Evolutionary conservation across 192 early-diverging fungal genomes (phyloP), one percentile per base, ranked within the genome.

Genomic region (Mortierella hygrophila): DNA sequence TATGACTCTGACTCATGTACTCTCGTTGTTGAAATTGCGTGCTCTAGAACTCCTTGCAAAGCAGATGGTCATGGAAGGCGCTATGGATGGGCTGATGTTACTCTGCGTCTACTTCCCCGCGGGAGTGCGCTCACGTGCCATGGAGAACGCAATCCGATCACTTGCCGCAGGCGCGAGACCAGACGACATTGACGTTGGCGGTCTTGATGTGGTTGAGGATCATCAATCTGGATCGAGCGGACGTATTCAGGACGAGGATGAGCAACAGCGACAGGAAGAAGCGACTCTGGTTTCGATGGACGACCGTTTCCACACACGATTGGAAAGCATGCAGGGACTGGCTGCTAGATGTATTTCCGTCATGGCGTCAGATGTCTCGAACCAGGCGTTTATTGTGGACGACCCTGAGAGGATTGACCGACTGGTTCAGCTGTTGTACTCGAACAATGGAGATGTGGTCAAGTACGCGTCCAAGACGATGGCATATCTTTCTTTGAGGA

Each of bases 381-480:
- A 90, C 72, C 92, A 93, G 68, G 82, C 89, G 15, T 81, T 82
- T 83, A 91, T 93, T 46, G 90, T 93, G 57, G 89, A 93, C 52
- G 80, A 83, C 29, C 78, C 82, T 2, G 76, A 89, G 52, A 77
- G 85, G 15, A 87, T 89, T 35, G 77, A 88, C 55, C 85, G 78
- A 10, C 44, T 93, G 46, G 75, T 88, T n/a, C 69, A 82, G 72
- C 54, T 91, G 16, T 70, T 93, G 38, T 74, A 81, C 26, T 89
- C 91, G 0, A 85, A 46, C n/a, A 90, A 91, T 55, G 21, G 49
- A 16, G 85, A 90, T 77, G 91, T 92, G 6, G 71, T 85, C 52
- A 93, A 91, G 77, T 93, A 93, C 72, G 90, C 84, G 15, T 90
- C 91, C 60, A 93, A 93, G 65, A 87, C 92, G 29, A 87, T 93